phyloP scores from a whole-genome alignment of 805 yeast genomes.

The Zygoascus flipseniorum region DNA sequence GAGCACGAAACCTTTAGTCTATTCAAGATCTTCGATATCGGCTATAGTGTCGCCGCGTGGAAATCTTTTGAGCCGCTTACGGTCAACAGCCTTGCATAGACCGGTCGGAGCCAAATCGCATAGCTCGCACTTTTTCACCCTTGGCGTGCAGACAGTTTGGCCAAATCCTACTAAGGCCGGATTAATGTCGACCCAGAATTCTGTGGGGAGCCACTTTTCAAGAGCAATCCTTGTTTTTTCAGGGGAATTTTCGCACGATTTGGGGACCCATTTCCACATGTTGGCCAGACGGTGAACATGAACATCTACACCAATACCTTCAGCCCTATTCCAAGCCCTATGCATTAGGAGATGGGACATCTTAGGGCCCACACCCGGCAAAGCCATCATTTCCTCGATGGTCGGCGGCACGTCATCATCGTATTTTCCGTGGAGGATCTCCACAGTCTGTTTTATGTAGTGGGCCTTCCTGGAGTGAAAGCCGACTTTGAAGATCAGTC shows the following conservation, averaged over 20 bases:
- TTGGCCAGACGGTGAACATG: slow-evolving; percentile 76
- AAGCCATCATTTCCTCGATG: slow-evolving; percentile 50
- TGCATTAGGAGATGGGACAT: slow-evolving; percentile 83
- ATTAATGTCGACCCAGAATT: slow-evolving; percentile 76
- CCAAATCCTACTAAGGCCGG: slow-evolving; percentile 91
- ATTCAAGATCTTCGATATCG: slow-evolving; percentile 7
- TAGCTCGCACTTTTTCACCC: slow-evolving; percentile 57
- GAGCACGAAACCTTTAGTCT: background rate
- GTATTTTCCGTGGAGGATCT: slow-evolving; percentile 40
- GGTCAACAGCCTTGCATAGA: slow-evolving; percentile 35
- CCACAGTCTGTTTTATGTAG: slow-evolving; percentile 56
- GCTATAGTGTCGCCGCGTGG: background rate
- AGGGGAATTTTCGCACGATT: slow-evolving; percentile 44
- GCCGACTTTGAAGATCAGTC: slow-evolving; percentile 70
- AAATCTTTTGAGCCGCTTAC: slow-evolving; percentile 5
- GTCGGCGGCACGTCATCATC: slow-evolving; percentile 67
- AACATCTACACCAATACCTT: slow-evolving; percentile 92
- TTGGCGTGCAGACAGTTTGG: slow-evolving; percentile 73
- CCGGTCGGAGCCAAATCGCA: slow-evolving; percentile 49
- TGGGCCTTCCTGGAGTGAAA: slow-evolving; percentile 75
- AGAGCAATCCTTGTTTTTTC: slow-evolving; percentile 63
- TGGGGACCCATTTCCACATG: slow-evolving; percentile 70
- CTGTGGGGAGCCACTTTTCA: slow-evolving; percentile 65
- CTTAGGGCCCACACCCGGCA: slow-evolving; percentile 95
- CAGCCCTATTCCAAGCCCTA: slow-evolving; percentile 64